A percentile compares a stretch with the other conserved stretches of the same genome.
phyloP scores from a whole-genome alignment of 148 eudicot species.

The Camellia sinensis region DNA sequence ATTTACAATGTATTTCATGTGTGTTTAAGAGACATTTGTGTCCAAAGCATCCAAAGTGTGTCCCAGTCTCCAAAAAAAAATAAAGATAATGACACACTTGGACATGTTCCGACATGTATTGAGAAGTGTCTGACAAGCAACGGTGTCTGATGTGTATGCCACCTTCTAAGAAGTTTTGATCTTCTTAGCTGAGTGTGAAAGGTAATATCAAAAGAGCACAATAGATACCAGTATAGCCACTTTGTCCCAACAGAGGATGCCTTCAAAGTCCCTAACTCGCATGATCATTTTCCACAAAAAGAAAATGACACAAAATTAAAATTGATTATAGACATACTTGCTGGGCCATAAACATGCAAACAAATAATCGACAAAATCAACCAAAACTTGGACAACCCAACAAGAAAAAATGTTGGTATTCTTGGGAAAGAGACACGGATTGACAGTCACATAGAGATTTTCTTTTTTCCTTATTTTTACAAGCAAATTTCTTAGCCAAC shows the following conservation, averaged over 20 bases:
- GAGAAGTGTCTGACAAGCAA: too few relatives aligned
- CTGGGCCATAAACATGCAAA: background rate
- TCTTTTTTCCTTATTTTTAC: background rate
- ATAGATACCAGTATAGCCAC: background rate
- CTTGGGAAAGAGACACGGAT: background rate
- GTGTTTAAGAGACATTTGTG: too few relatives aligned
- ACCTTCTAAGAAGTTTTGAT: too few relatives aligned
- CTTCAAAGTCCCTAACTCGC: background rate
- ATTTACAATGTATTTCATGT: too few relatives aligned
- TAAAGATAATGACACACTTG: too few relatives aligned
- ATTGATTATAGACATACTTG: background rate
- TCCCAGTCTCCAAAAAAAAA: too few relatives aligned
- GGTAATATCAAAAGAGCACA: background rate
- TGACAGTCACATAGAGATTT: background rate
- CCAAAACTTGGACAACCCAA: background rate
- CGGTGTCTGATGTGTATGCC: too few relatives aligned
- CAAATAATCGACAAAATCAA: background rate
- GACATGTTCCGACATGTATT: too few relatives aligned
- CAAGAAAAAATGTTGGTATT: background rate
- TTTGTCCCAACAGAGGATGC: background rate
- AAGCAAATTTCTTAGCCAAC: background rate
- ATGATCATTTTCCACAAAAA: conserved; percentile 1
- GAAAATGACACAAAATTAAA: background rate
- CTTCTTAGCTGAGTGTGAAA: too few relatives aligned
- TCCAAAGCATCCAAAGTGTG: too few relatives aligned